These are phyloP conservation scores for Tulasnella calospora DNA, from an alignment of 768 basidiomycete genomes.

Conservation along the genomic window DNA sequence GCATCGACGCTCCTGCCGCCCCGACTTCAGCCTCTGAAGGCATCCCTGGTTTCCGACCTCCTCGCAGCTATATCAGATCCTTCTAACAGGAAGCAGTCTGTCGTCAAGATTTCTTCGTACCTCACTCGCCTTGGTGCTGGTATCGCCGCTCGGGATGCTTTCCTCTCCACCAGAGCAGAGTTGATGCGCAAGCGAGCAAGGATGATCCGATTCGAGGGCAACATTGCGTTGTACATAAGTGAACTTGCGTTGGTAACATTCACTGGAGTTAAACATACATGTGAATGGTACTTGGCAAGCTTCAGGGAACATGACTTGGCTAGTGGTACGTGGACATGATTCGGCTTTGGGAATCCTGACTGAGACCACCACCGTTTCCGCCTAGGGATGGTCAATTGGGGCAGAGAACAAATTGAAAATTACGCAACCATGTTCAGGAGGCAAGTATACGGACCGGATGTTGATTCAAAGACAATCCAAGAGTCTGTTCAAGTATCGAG, in stretches of 20 bases:
- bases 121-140: slow-evolving; percentile 71
- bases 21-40: slow-evolving; percentile 63
- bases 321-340: slow-evolving; percentile 56
- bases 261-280: slow-evolving; percentile 92
- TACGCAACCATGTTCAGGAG: slow-evolving; percentile 82
- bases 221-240: slow-evolving; percentile 76
- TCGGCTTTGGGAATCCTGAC: not conserved
- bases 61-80: slow-evolving; percentile 68
- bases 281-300: slow-evolving; percentile 94
- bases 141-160: slow-evolving; percentile 73
- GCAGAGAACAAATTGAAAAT: slow-evolving; percentile 73
- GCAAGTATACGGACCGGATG: slow-evolving; percentile 84
- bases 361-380: not conserved
- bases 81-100: slow-evolving; percentile 68
- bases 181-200: slow-evolving; percentile 74
- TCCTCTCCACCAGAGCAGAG: slow-evolving; percentile 70
- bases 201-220: slow-evolving; percentile 84
- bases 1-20: slow-evolving; percentile 39
- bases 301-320: slow-evolving; percentile 95
- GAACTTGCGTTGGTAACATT: slow-evolving; percentile 87
- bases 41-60: slow-evolving; percentile 63
- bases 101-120: slow-evolving; percentile 65
- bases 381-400: slow-evolving; percentile 91
- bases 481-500: slow-evolving; percentile 76
- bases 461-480: slow-evolving; percentile 62